These are phyloP conservation scores for Hirsutella minnesotensis DNA, from an alignment of 2,329 filamentous ascomycete genomes.

Conservation along the genomic window DNA sequence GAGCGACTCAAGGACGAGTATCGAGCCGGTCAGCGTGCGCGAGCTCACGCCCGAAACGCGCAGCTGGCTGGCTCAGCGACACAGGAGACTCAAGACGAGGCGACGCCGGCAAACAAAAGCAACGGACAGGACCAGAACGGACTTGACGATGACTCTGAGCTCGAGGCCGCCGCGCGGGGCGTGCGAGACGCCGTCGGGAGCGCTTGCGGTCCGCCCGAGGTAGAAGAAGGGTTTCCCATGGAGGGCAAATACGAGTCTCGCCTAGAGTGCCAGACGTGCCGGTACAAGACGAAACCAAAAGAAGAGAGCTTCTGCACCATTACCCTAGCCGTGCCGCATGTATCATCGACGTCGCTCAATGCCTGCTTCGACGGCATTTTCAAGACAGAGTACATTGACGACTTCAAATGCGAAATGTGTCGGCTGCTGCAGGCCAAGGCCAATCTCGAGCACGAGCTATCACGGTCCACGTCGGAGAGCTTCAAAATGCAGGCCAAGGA, in stretches of 20 bases:
- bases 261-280: conserved; percentile 82
- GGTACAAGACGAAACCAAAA: conserved; percentile 76
- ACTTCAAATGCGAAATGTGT: conserved; percentile 92
- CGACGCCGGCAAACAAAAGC: background rate
- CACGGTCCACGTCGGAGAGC: conserved; percentile 37
- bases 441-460: conserved; percentile 47
- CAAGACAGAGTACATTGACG: conserved; percentile 91
- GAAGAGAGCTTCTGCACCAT: conserved; percentile 82
- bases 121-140: background rate
- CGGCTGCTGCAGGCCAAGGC: conserved; percentile 69
- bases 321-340: conserved; percentile 82
- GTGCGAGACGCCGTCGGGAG: background rate
- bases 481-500: conserved; percentile 39
- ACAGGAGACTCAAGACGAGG: background rate
- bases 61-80: conserved; percentile 5
- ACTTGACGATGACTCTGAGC: background rate
- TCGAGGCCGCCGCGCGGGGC: conserved; percentile 5
- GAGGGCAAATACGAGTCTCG: conserved; percentile 91
- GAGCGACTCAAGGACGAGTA: conserved; percentile 93
- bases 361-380: conserved; percentile 88
- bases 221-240: conserved; percentile 73
- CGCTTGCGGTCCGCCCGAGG: conserved; percentile 21
- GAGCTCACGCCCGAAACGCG: conserved; percentile 38
- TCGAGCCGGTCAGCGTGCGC: conserved; percentile 67
- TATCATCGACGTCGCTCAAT: conserved; percentile 67